A percentile compares a stretch with the other conserved stretches of the same genome.
Conservation (phyloP, 1,284 basidiomycete species). For the Polyporus tsugae region DNA sequence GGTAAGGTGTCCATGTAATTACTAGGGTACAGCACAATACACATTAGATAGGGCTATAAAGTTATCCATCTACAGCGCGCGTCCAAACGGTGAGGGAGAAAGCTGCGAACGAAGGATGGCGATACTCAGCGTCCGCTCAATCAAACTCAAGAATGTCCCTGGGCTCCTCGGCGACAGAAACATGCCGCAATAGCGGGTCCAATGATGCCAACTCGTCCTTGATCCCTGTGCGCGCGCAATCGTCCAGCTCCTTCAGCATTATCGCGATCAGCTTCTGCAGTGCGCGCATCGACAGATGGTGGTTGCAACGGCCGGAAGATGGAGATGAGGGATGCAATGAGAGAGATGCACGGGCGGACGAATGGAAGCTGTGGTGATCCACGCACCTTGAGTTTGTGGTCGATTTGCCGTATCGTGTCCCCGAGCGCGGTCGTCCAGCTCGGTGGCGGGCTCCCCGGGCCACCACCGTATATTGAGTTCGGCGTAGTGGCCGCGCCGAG, state of each 20-base stretch:
- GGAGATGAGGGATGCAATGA: slow-evolving; percentile 3
- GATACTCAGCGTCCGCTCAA: slow-evolving; percentile 14
- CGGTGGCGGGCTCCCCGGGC: slow-evolving; percentile 58
- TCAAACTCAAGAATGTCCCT: slow-evolving; percentile 37
- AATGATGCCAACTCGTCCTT: slow-evolving; percentile 82
- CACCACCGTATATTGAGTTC: slow-evolving; percentile 45
- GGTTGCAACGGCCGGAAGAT: neutral
- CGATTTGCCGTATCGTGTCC: slow-evolving; percentile 82
- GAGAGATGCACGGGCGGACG: slow-evolving; percentile 11
- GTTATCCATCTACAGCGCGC: slow-evolving; percentile 29
- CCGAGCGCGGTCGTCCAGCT: slow-evolving; percentile 69
- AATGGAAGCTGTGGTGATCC: slow-evolving; percentile 3
- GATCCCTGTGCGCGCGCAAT: slow-evolving; percentile 79
- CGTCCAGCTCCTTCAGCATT: slow-evolving; percentile 84
- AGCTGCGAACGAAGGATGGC: slow-evolving; percentile 8
- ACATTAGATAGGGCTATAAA: slow-evolving; percentile 39
- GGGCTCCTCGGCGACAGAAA: slow-evolving; percentile 40
- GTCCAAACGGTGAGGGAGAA: slow-evolving; percentile 11
- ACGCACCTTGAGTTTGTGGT: slow-evolving; percentile 82
- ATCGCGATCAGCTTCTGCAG: slow-evolving; percentile 78
- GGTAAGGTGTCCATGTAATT: slow-evolving; percentile 16
- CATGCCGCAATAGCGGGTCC: slow-evolving; percentile 76
- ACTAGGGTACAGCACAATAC: slow-evolving; percentile 34
- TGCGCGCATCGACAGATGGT: slow-evolving; percentile 15
- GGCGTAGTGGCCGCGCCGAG: slow-evolving; percentile 28